These are phyloP conservation scores for Penicillium manginii DNA, from an alignment of 495 filamentous ascomycete species.

Conservation along the genomic window DNA sequence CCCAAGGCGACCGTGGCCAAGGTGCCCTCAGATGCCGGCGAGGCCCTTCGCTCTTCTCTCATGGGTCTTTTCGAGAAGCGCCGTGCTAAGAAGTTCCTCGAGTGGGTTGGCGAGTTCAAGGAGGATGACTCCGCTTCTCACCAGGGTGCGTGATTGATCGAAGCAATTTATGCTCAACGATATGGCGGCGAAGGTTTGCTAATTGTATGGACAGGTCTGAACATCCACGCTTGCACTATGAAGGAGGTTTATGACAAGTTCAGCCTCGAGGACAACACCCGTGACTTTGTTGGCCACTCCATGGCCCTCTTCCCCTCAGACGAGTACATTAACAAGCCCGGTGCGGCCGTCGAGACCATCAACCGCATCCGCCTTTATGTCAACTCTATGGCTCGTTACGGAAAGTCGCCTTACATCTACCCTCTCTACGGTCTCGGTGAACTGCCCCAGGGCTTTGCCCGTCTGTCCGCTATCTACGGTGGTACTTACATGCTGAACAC, in stretches of 20 bases:
- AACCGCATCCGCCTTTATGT: constrained; percentile 94
- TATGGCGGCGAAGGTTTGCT: constrained; percentile 16
- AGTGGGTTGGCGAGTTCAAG: constrained; percentile 94
- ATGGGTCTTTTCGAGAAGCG: constrained; percentile 99
- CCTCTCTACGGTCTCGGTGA: constrained; percentile 97
- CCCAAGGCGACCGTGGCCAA: constrained; percentile 89
- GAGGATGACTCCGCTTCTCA: constrained; percentile 81
- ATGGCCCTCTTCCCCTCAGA: constrained; percentile 96
- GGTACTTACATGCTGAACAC: constrained; percentile 99
- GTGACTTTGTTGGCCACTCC: constrained; percentile 95
- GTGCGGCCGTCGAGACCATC: constrained; percentile 82
- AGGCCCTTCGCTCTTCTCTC: constrained; percentile 88
- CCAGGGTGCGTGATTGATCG: constrained; percentile 63
- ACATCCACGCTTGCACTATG: constrained; percentile 81
- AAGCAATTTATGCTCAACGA: neutral
- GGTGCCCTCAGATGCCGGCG: constrained; percentile 90
- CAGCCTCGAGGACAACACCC: constrained; percentile 85
- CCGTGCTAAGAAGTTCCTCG: constrained; percentile 92
- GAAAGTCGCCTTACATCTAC: constrained; percentile 99
- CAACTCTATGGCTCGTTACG: constrained; percentile 96
- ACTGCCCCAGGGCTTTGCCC: constrained; percentile 96
- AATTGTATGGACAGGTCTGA: constrained; percentile 65
- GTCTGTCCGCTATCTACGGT: constrained; percentile 95
- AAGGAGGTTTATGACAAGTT: constrained; percentile 98
- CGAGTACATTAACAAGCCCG: constrained; percentile 74